Evolutionary conservation across 176 grass and related monocot genomes (phyloP), one percentile per base, ranked within the genome.

Genomic region (Musa schizocarpa): DNA sequence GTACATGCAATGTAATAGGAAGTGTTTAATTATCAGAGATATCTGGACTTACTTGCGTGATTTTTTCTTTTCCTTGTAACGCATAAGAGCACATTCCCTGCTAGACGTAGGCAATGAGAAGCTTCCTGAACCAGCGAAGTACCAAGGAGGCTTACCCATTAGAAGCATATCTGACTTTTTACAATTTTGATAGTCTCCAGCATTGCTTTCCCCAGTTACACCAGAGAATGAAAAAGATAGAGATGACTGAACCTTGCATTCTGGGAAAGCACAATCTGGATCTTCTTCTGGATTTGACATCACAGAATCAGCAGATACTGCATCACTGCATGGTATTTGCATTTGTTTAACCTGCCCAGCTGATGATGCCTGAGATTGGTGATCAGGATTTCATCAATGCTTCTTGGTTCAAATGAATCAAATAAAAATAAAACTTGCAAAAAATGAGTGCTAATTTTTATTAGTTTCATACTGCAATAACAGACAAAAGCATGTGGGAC

Each of bases 61-160:
- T 83, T 85, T 89, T 81, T 95, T 99, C 82, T 99, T 99, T 79
- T 99, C 96, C 87, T 99, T 94, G 83, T 99, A 99, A 5, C 96
- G 85, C 73, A 79, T 89, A 69, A 99, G 76, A 54, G 96, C 96
- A 68, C 52, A 82, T 62, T 92, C 85, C 82, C 96, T 90, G 76
- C 78, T 86, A 84, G 78, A 83, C 74, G 81, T 78, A 13, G 88
- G 25, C 52, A 79, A 83, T 61, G 88, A 86, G 1, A 48, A 57
- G 4, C 78, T 63, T 34, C 87, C 96, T 49, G 84, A 78, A 20
- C 86, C 86, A 83, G 86, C 70, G 74, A 82, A 61, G 68, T 81
- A 88, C 88, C 88, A 99, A 50, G 88, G 81, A 55, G 91, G 85
- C 79, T 99, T 90, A 57, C 84, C 90, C 77, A 84, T 88, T 82